Evolutionary conservation across 768 basidiomycete species (phyloP), one percentile per base, ranked within the genome.

Genomic region (Amanita pallidorosea): DNA sequence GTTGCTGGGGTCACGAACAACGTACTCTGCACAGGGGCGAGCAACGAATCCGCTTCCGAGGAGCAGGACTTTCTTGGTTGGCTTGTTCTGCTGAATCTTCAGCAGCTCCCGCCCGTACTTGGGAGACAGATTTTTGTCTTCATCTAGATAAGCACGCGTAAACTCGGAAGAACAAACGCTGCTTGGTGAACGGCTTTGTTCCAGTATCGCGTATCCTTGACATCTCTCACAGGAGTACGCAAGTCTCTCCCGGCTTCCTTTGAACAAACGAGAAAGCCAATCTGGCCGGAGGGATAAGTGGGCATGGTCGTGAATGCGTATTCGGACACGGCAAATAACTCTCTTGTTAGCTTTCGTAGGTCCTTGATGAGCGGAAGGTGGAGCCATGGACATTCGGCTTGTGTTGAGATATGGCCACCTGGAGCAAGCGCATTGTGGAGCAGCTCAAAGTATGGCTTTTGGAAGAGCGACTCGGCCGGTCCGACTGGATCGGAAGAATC

Each of bases 401-500:
- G 96, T 4, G 93, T 97, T 29, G 90, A 90, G 61, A 97, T 93
- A 64, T 88, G 81, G 2, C 95, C 95, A 17, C 91, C 93, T 2
- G 86, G 85, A 13, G 83, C 72, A 54, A 99, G 79, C 0, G 94
- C 89, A 59, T 93, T 85, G 64, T 92, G 81, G 52, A 99, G 77
- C 33, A 98, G 82, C 65, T 90, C 78, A 75, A 97, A 99, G 79
- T 96, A 99, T 2, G 93, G 88, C 65, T 93, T 88, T 69, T 98
- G 80, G 78, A 99, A 98, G 56, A 98, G 85, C 20, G 87, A 79
- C 41, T 82, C 85, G 41, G 95, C 95, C 38, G 95, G 95, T 38
- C 95, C 95, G 50, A 97, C 91, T 35, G 95, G 95, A 67, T 98
- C 95, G 18, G 93, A 96, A 17, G 94, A 97, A 67, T 99, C 95